Percentiles rank a stretch among this genome's conserved stretches.
These are phyloP conservation scores for Tylopilus balloui DNA, from an alignment of 768 basidiomycete species.

Conservation along the genomic window DNA sequence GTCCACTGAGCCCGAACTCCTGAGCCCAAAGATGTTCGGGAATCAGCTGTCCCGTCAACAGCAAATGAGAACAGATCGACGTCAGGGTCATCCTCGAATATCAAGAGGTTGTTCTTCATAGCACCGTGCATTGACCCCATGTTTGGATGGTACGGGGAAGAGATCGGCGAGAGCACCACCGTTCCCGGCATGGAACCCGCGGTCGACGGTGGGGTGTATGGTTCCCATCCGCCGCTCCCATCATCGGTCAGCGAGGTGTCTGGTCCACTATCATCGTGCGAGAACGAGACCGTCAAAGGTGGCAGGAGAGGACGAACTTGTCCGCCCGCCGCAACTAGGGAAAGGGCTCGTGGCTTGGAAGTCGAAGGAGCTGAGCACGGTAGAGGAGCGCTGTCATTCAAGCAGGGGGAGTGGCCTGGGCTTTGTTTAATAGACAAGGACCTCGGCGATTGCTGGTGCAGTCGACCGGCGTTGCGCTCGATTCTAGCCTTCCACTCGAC, in stretches of 20 bases:
- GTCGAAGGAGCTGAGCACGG: conserved; percentile 8
- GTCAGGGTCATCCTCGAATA: conserved; percentile 46
- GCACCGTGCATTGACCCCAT: conserved; percentile 39
- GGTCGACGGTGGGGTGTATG: conserved; percentile 61
- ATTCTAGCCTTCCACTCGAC: conserved; percentile 41
- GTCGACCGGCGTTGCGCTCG: conserved; percentile 30
- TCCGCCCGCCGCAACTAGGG: conserved; percentile 31
- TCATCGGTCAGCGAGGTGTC: conserved; percentile 49
- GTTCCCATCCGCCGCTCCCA: conserved; percentile 50
- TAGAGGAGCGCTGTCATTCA: conserved; percentile 19
- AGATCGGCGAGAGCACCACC: conserved; percentile 36
- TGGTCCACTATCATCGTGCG: conserved; percentile 50
- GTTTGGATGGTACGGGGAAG: conserved; percentile 14
- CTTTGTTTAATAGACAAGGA: conserved; percentile 24
- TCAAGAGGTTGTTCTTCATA: conserved; percentile 31
- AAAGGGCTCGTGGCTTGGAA: conserved; percentile 21
- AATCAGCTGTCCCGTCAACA: conserved; percentile 16
- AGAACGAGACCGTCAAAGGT: conserved; percentile 37
- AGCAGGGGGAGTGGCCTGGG: conserved; percentile 27
- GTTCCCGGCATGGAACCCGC: conserved; percentile 44
- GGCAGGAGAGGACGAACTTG: conserved; percentile 47
- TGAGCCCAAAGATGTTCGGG: conserved; percentile 14
- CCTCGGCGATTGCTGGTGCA: conserved; percentile 21
- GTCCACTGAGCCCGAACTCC: conserved; percentile 20
- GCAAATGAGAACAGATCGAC: conserved; percentile 51